Evolutionary conservation across 1,284 basidiomycete genomes (phyloP).

Genomic region (Termitomyces sp.): DNA sequence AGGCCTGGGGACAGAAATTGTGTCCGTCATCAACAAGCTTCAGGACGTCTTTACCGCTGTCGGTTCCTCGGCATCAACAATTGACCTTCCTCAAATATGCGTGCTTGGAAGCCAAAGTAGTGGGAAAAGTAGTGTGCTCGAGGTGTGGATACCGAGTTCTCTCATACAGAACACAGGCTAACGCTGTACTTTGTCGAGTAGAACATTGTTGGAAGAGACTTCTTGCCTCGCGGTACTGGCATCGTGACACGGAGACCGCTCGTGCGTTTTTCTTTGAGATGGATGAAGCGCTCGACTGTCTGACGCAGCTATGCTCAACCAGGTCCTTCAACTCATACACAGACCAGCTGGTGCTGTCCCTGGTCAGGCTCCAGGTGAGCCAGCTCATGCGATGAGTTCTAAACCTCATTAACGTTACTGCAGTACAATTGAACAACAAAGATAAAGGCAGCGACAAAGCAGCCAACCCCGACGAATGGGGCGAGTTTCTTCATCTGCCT

Average conservation of each 20-base stretch:
- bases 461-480: slow-evolving; percentile 94
- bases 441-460: slow-evolving; percentile 51
- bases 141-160: slow-evolving; percentile 41
- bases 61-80: slow-evolving; percentile 65
- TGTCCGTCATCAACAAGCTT: slow-evolving; percentile 74
- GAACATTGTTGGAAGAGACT: slow-evolving; percentile 98
- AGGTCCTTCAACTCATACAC: slow-evolving; percentile 95
- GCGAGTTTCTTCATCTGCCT: slow-evolving; percentile 95
- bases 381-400: neutral
- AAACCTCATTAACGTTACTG: slow-evolving; percentile 11
- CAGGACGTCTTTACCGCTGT: slow-evolving; percentile 85
- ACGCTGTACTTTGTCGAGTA: slow-evolving; percentile 26
- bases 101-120: slow-evolving; percentile 84
- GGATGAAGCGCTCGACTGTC: slow-evolving; percentile 5
- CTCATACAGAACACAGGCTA: neutral
- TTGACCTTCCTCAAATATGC: slow-evolving; percentile 85
- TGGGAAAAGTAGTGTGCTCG: slow-evolving; percentile 83
- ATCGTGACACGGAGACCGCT: slow-evolving; percentile 95
- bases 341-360: slow-evolving; percentile 48
- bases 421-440: slow-evolving; percentile 42
- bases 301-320: neutral
- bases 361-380: slow-evolving; percentile 38
- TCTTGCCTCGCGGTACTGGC: slow-evolving; percentile 94
- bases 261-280: slow-evolving; percentile 35
- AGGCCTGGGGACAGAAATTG: slow-evolving; percentile 74